These are phyloP conservation scores for Artemisia argyi DNA, from an alignment of 129 eudicot genomes.

Conservation along the genomic window DNA sequence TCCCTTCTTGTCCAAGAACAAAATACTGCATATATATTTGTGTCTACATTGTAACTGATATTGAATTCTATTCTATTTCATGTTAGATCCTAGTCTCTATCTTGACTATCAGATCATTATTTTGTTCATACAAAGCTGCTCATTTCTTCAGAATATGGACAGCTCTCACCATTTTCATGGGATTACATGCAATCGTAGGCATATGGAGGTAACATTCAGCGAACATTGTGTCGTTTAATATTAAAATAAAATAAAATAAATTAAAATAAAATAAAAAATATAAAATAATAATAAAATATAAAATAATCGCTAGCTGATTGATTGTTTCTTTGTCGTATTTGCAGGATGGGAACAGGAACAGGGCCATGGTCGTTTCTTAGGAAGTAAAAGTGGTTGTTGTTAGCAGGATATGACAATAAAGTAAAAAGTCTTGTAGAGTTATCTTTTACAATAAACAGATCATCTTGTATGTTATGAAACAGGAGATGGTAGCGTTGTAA, in stretches of 20 bases:
- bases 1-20: neutral
- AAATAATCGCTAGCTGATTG: neutral
- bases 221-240: neutral
- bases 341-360: constrained; percentile 86
- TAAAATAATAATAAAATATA: too few species aligned
- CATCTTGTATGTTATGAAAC: too few species aligned
- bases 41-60: neutral
- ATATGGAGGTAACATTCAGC: constrained; percentile 67
- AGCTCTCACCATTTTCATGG: constrained; percentile 71
- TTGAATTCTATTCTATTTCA: neutral
- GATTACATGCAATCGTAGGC: constrained; percentile 66
- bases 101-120: constrained; percentile 51
- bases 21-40: too few species aligned
- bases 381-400: constrained; percentile 12
- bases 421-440: neutral
- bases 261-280: too few species aligned
- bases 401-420: neutral
- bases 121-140: constrained; percentile 38
- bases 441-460: too few species aligned
- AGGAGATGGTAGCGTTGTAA: too few species aligned
- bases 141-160: constrained; percentile 89
- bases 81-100: constrained; percentile 44
- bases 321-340: neutral
- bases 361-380: constrained; percentile 85
- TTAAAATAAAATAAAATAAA: too few species aligned